Base-by-base conservation (phyloP, 805 yeast species). In the Myxozyma sirexii region DNA sequence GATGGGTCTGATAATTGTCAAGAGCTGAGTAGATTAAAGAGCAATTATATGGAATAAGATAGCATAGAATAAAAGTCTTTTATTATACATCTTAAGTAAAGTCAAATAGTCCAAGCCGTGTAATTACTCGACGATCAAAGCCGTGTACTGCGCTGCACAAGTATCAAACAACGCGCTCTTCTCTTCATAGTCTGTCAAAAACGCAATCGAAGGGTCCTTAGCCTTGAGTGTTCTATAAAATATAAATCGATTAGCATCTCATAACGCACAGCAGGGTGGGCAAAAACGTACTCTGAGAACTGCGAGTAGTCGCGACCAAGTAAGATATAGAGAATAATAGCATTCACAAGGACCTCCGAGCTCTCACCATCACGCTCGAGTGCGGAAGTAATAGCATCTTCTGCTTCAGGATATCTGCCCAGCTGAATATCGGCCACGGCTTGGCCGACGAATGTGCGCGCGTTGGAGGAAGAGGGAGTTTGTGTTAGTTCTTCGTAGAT, bases 371-470 rank as follows among this genome's bases (percentile, higher is more conserved):
- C 77, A 46, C 76, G 71, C 60, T 75, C 76, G n/a, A 77, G 75
- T n/a, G 82, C 79, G 35, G 77, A 70, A 42, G 64, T 50, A 29
- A 77, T 56, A 12, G 75, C 77, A 63, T 88, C 89, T 60, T 82
- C 81, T 8, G 97, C 92, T 75, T 93, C 97, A 1, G 92, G 93
- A 57, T 83, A 77, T 69, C 92, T 88, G 52, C 85, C 83, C 71
- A 90, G 81, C 75, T 89, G 90, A 68, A 92, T 75, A 63, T 92
- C 90, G 60, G 91, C 79, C 10, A 85, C 87, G 45, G 90, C 80
- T 69, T 90, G 82, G 41, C 87, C 85, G 37, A 82, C 69, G 66
- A 87, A 80, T 17, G 82, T 76, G 67, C 82, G 81, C 69, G 79
- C 77, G 27, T 80, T 74, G 35, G 76, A 71, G 49, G 79, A 71